Base-by-base conservation (phyloP, 768 basidiomycete species). In the Rhodotorula kratochvilovae region DNA sequence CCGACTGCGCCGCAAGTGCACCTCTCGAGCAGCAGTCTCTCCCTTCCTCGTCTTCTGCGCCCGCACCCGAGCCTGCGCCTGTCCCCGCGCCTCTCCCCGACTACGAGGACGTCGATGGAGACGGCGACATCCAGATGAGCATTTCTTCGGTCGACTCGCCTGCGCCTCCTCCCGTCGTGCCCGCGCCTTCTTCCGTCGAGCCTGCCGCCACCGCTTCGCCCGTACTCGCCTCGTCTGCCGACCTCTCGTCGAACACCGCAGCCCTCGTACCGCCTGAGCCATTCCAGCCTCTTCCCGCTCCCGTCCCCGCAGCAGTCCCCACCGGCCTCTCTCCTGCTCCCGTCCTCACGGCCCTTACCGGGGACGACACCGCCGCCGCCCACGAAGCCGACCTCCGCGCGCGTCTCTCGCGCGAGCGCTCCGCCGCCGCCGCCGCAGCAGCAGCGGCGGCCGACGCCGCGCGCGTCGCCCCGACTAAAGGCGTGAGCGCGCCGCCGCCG, bases 391-490 rank as follows among this genome's bases (percentile, higher is more conserved):
- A 53, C 13, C 29, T 53, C 15, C 51, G 51, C n/a, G 51, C 51
- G 2, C 51, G 51, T 6, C 51, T 53, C 13, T n/a, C 51, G 27
- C 51, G 51, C n/a, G 50, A 51, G 27, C 50, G 27, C 27, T 12
- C 50, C 11, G 50, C 25, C 50, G 31, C 36, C 25, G 16, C 48
- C 11, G 48, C 65, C 3, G 27, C 55, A 43, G 29, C 42, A 2
- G 27, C 36, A 15, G 43, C 25, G 6, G 50, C n/a, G 16, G 43
- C 46, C 17, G 29, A 36, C 23, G 59, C 51, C 1, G 61, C 68
- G 2, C 55, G 61, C 25, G 29, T 59, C 31, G 68, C 67, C 19
- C 67, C 67, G 16, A 68, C 67, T 0, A 5, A 13, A 25, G 67
- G 67, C 27, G 48, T 68, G 5, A 58, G 55, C 31, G 46, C 56